Base-by-base conservation (phyloP, 2,329 filamentous ascomycete species). In the Ceratocystis colombiana region DNA sequence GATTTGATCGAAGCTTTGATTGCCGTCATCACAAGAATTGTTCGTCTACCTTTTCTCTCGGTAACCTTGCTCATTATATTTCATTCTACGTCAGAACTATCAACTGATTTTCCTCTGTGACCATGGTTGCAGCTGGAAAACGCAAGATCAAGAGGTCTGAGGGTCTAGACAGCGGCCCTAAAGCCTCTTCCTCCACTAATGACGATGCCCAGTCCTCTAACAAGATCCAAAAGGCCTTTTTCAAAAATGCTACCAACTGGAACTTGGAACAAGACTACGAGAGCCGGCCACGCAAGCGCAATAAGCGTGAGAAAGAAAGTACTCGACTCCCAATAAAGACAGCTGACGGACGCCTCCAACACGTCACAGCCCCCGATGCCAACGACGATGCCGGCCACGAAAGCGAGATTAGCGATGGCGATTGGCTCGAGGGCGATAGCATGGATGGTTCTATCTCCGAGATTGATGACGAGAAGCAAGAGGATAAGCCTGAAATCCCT, bases 261-360 rank as follows among this genome's bases (percentile, higher is more conserved):
- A 86, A 96, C 72, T 82, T 96, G 62, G 94, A 96, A 78, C 88
- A 96, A 73, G 88, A 90, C 75, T 97, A 96, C 79, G 91, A 96
- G 75, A 83, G 83, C 68, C 85, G 85, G 70, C 86, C 88, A 61
- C 83, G 89, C 71, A 94, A 94, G 74, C 77, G 82, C 45, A 87
- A 84, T 73, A 90, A 88, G 75, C 89, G 90, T 74, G 83, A 85
- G 71, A 82, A 80, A 69, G 88, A 92, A 73, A 87, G 79, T 73
- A 90, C 84, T 46, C 84, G 87, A 71, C 79, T 99, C 45, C 92
- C 92, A 0, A 90, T 96, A 70, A 95, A 94, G 76, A 95, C 90
- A 0, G 82, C 85, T 0, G 88, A 93, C 70, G 94, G 94, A 10
- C 75, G 79, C 4, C 74, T 94, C 17, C 82, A 92, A 71, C 78